Conservation (phyloP, 306 rosid genomes). For the Sesbania bispinosa region DNA sequence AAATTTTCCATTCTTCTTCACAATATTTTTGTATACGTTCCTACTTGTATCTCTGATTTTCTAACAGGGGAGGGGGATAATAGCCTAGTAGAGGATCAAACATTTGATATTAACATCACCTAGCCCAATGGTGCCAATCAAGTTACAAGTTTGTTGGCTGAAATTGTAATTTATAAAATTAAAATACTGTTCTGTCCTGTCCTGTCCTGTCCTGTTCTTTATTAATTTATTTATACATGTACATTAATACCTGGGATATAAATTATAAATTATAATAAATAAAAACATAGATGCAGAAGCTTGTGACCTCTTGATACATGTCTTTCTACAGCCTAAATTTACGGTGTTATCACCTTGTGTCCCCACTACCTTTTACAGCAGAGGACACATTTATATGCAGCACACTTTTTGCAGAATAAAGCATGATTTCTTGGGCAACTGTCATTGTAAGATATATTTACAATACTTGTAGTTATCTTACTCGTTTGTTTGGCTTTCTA, state of each 20-base stretch:
- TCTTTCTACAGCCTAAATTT: not conserved
- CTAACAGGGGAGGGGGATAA: not conserved
- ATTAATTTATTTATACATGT: not conserved
- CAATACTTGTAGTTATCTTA: not conserved
- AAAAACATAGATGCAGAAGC: not conserved
- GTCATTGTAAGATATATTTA: not conserved
- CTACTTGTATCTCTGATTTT: too few relatives aligned
- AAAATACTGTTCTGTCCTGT: too few relatives aligned
- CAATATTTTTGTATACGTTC: too few relatives aligned
- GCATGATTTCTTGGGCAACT: not conserved
- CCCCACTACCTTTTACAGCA: not conserved
- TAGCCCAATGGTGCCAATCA: not conserved
- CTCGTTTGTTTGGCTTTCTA: slow-evolving; percentile 29
- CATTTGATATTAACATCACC: not conserved
- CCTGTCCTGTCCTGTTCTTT: not conserved
- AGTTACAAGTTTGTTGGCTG: not conserved
- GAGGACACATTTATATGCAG: not conserved
- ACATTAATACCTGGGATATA: not conserved
- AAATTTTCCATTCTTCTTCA: too few relatives aligned
- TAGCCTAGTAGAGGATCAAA: not conserved
- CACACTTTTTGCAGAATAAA: not conserved
- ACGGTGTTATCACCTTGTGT: not conserved
- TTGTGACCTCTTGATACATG: not conserved
- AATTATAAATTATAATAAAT: not conserved
- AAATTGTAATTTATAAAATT: not conserved